Evolutionary conservation across 352 stramenopile species (phyloP).

Genomic region (Pythium graminicola): DNA sequence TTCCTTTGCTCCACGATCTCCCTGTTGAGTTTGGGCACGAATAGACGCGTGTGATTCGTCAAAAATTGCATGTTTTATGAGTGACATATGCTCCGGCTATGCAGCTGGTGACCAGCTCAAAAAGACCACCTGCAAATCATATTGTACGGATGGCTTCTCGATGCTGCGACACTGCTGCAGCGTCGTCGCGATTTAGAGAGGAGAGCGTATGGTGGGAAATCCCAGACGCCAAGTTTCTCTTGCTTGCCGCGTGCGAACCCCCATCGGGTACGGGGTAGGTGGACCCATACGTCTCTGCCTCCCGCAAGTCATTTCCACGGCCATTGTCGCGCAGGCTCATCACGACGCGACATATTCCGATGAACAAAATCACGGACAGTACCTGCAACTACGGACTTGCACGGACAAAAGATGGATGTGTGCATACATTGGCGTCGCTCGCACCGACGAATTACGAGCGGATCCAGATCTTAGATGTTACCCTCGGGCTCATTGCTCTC

Average conservation of each 20-base stretch:
- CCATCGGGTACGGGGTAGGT: no score
- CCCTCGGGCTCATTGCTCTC: conserved; percentile 30
- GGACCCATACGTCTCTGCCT: conserved; percentile 5
- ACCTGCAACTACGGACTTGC: conserved; percentile 56
- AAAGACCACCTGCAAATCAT: background rate
- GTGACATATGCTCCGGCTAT: background rate
- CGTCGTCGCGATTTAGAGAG: background rate
- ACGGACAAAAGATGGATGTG: conserved; percentile 30
- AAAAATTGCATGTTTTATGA: background rate
- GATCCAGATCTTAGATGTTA: conserved; percentile 38
- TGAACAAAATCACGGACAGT: conserved; percentile 29
- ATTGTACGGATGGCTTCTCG: conserved; percentile 2
- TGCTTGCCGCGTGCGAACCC: background rate
- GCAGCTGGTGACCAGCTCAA: conserved; percentile 5
- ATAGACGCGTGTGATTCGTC: background rate
- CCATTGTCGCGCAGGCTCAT: background rate
- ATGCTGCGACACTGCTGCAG: conserved; percentile 1
- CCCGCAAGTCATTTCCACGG: background rate
- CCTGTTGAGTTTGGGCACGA: no score
- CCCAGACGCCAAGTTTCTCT: conserved; percentile 3
- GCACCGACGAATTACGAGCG: conserved; percentile 25
- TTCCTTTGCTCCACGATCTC: no score
- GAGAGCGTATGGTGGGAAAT: background rate
- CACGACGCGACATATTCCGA: background rate
- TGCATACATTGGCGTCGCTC: conserved; percentile 37